A percentile compares a stretch with the other conserved stretches of the same genome.
These are phyloP conservation scores for Zygosaccharomyces rouxii DNA, from an alignment of 805 yeast genomes.

Conservation along the genomic window DNA sequence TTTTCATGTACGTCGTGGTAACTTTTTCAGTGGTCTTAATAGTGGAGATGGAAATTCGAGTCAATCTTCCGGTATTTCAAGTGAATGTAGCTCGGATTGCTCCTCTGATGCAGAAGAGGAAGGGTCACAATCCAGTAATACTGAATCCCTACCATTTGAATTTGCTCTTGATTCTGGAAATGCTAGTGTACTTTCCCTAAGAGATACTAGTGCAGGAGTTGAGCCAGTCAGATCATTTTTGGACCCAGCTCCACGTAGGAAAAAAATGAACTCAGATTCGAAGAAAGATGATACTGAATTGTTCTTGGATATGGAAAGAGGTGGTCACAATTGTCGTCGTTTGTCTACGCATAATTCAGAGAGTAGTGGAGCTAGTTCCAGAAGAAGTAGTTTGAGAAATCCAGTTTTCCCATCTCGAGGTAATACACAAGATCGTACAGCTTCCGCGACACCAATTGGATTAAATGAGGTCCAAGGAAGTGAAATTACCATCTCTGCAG, in stretches of 20 bases:
- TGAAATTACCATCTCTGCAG: slow-evolving; percentile 1
- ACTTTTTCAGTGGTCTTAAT: slow-evolving; percentile 18
- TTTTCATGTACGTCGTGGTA: slow-evolving; percentile 15
- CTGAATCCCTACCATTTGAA: slow-evolving; percentile 33
- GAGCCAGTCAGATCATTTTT: slow-evolving; percentile 11
- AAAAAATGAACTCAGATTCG: background rate
- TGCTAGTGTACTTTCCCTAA: slow-evolving; percentile 24
- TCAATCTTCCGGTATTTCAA: slow-evolving; percentile 12
- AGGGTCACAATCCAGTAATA: slow-evolving; percentile 13
- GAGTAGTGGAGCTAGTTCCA: slow-evolving; percentile 14
- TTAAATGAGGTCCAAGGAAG: background rate
- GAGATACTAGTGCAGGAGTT: slow-evolving; percentile 15
- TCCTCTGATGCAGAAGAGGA: slow-evolving; percentile 11
- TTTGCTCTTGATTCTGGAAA: slow-evolving; percentile 31
- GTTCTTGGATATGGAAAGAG: slow-evolving; percentile 20
- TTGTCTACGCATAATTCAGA: slow-evolving; percentile 13
- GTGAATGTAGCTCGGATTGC: slow-evolving; percentile 11
- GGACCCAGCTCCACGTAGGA: slow-evolving; percentile 6
- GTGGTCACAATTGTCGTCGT: slow-evolving; percentile 20
- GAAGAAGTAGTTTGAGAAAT: slow-evolving; percentile 11
- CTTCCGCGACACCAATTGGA: slow-evolving; percentile 3
- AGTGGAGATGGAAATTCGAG: slow-evolving; percentile 18
- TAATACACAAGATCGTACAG: slow-evolving; percentile 4
- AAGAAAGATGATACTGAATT: slow-evolving; percentile 17
- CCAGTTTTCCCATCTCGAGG: slow-evolving; percentile 4